Evolutionary conservation across 257 asterid genomes (phyloP), one percentile per base, ranked within the genome.

Genomic region (Solanum corneliomulleri): DNA sequence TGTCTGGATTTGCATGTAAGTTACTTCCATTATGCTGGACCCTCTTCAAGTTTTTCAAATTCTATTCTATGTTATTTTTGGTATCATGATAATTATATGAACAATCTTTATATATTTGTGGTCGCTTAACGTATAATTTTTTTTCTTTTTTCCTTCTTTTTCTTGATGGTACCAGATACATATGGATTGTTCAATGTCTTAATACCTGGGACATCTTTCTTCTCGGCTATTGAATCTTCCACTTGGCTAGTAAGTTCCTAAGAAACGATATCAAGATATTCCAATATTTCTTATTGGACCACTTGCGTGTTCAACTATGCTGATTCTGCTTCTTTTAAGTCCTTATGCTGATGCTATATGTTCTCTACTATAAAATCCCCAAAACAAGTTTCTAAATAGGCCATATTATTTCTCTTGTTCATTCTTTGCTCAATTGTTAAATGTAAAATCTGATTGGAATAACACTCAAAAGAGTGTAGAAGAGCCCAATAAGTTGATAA

Each of bases 1-100:
- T 93, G 86, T 94, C 97, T 1, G 97, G 97, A 89, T 94, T 91
- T 60, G 95, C 95, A 56, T 94, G 94, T 93, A 91, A 41, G 94
- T 89, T 49, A 85, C 85, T 52, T 58, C 82, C 71, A 35, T 41
- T 47, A 44, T 77, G 68, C 58, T n/a, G 29, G 75, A 23, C 47
- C 56, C 42, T 23, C 33, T 27, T 86, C 42, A 47, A 72, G 87
- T 29, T 86, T 33, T 70, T 27, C 37, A 41, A 47, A 49, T 45
- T 77, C 68, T 21, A 11, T 84, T 41, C 66, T 76, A 42, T 77
- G 11, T 78, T 25, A 27, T 39, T 47, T 69, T 66, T 82, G 35
- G 15, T 64, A 68, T 27, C 64, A 31, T 12, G 23, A 39, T 52
- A 42, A 49, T 49, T 29, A 15, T 18, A 25, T 9, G 44, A 16